Conservation (phyloP, 2,329 filamentous ascomycete species). For the Nothophoma quercina region DNA sequence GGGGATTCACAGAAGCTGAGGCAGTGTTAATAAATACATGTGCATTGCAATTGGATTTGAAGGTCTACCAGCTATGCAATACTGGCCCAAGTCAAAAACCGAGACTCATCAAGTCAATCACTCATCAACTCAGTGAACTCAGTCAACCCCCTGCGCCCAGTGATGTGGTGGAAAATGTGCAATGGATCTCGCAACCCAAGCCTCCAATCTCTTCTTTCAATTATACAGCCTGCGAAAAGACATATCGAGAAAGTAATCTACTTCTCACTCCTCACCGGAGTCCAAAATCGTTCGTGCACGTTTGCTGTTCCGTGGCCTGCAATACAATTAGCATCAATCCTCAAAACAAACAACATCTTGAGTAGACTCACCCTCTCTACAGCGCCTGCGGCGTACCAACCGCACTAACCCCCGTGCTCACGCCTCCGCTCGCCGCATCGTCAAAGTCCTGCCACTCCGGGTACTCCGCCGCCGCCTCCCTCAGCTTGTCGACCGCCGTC, state of each 20-base stretch:
- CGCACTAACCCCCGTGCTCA: conserved; percentile 42
- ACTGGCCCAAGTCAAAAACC: too few species aligned
- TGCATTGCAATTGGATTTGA: conserved; percentile 10
- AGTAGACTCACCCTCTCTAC: conserved; percentile 14
- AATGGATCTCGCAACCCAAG: not conserved
- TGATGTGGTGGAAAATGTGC: not conserved
- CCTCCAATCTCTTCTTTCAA: conserved; percentile 19
- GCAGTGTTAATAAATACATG: not conserved
- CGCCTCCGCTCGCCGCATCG: conserved; percentile 57
- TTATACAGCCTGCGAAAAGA: conserved; percentile 27
- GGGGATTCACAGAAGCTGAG: too few species aligned
- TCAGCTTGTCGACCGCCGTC: conserved; percentile 61
- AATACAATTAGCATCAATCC: too few species aligned
- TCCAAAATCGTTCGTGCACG: not conserved
- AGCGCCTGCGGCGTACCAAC: conserved; percentile 43
- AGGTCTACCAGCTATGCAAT: conserved; percentile 15
- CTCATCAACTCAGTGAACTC: conserved; percentile 3
- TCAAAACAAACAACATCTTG: too few species aligned
- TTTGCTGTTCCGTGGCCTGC: not conserved
- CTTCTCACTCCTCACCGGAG: not conserved
- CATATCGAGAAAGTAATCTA: conserved; percentile 29
- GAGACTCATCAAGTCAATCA: not conserved
- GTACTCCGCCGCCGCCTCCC: conserved; percentile 61
- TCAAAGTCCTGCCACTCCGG: conserved; percentile 67
- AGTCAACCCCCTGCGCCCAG: not conserved